Percentiles rank a stretch among this genome's conserved stretches.
phyloP scores from a whole-genome alignment of 1,284 basidiomycete species.

The Flammula alnicola region DNA sequence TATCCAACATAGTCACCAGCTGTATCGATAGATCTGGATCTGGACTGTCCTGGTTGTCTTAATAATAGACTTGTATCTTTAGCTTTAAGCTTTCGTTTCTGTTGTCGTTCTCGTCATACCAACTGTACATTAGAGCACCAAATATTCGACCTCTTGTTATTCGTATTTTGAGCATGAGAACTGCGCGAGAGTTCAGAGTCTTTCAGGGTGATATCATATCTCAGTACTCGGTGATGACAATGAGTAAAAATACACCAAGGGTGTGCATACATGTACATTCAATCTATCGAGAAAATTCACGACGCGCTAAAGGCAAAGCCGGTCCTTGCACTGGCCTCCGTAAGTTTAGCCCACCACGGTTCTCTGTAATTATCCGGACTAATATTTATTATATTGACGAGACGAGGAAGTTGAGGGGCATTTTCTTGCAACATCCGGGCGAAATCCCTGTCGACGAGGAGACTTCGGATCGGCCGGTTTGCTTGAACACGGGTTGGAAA shows the following conservation, averaged over 20 bases:
- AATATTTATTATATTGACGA: slow-evolving; percentile 25
- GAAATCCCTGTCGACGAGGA: slow-evolving; percentile 37
- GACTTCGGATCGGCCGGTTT: slow-evolving; percentile 24
- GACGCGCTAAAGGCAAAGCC: too few relatives aligned
- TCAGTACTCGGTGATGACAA: too few relatives aligned
- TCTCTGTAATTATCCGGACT: slow-evolving; percentile 33
- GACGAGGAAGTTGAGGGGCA: slow-evolving; percentile 13
- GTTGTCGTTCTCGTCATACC: too few relatives aligned
- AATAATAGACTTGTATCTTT: slow-evolving; percentile 4
- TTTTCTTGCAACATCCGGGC: slow-evolving; percentile 17
- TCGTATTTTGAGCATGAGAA: too few relatives aligned
- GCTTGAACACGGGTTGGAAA: slow-evolving; percentile 23
- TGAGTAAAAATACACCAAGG: too few relatives aligned
- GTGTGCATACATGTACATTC: too few relatives aligned
- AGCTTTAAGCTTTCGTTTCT: background rate
- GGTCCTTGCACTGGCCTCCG: slow-evolving; percentile 26
- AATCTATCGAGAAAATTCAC: too few relatives aligned
- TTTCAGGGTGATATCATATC: too few relatives aligned
- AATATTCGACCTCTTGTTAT: too few relatives aligned
- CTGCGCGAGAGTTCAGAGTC: too few relatives aligned
- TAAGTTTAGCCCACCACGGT: slow-evolving; percentile 28
- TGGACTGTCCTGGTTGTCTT: background rate
- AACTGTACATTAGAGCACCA: too few relatives aligned
- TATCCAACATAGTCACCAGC: background rate
- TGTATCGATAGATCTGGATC: slow-evolving; percentile 15